Evolutionary conservation across 306 rosid genomes (phyloP).

Genomic region (Vigna trinervia): DNA sequence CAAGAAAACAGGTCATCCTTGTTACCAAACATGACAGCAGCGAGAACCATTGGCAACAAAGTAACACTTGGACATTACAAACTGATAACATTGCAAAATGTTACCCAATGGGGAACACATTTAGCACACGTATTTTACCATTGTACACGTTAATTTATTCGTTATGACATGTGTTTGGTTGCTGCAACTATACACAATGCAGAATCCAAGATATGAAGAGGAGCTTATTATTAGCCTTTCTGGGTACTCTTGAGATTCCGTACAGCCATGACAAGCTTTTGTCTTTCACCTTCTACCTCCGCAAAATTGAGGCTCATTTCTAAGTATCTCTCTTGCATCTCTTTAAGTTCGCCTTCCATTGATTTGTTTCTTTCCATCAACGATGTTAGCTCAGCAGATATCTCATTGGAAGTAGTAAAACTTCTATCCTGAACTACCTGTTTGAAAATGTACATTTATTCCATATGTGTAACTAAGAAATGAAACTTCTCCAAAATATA

Average conservation of each 20-base stretch:
- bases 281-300: constrained; percentile 99
- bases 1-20: constrained; percentile 30
- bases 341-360: constrained; percentile 94
- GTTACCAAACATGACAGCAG: constrained; percentile 36
- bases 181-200: constrained; percentile 66
- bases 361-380: constrained; percentile 69
- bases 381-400: constrained; percentile 53
- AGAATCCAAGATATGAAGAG: constrained; percentile 38
- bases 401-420: constrained; percentile 40
- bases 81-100: constrained; percentile 37
- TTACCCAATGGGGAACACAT: constrained; percentile 46
- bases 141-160: constrained; percentile 66
- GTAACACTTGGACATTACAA: constrained; percentile 36
- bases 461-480: background rate
- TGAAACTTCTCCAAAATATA: background rate
- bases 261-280: constrained; percentile 89
- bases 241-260: constrained; percentile 72
- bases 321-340: constrained; percentile 98
- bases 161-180: constrained; percentile 47
- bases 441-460: background rate
- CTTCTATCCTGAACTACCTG: constrained; percentile 56
- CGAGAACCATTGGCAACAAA: constrained; percentile 28
- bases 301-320: constrained; percentile 98
- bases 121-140: constrained; percentile 45
- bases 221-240: constrained; percentile 50